Conservation (phyloP, 2,329 filamentous ascomycete species). For the Hypoxylon sp. region DNA sequence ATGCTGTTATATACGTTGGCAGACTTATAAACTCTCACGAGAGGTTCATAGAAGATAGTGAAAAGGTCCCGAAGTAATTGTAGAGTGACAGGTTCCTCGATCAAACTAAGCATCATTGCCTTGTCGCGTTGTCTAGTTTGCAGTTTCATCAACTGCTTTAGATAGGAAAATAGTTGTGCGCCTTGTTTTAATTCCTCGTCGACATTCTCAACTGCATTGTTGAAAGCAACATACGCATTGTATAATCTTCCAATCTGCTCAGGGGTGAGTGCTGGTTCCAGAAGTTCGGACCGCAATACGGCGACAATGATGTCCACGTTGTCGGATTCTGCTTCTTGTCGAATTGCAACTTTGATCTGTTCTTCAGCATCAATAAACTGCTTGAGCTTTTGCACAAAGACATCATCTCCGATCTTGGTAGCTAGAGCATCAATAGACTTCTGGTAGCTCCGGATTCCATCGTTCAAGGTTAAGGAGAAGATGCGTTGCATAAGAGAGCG, state of each 20-base stretch:
- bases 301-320: conserved; percentile 88
- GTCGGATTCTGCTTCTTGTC: conserved; percentile 79
- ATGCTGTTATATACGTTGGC: conserved; percentile 98
- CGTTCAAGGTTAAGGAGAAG: conserved; percentile 90
- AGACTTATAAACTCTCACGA: conserved; percentile 97
- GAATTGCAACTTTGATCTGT: conserved; percentile 79
- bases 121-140: conserved; percentile 94
- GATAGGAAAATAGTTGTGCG: conserved; percentile 90
- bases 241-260: conserved; percentile 88
- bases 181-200: conserved; percentile 91
- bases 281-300: conserved; percentile 83
- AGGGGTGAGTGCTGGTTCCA: conserved; percentile 78
- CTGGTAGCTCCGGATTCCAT: conserved; percentile 90
- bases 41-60: conserved; percentile 98
- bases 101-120: conserved; percentile 94
- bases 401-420: conserved; percentile 83
- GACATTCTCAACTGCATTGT: conserved; percentile 90
- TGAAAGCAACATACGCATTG: conserved; percentile 97
- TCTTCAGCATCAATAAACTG: conserved; percentile 83
- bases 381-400: conserved; percentile 85
- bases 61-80: conserved; percentile 96
- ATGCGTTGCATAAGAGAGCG: conserved; percentile 94
- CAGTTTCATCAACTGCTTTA: conserved; percentile 95
- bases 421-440: conserved; percentile 85
- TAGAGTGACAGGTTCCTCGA: conserved; percentile 98